These are phyloP conservation scores for Zoysia japonica DNA, from an alignment of 176 grass and related monocot genomes.

Conservation along the genomic window DNA sequence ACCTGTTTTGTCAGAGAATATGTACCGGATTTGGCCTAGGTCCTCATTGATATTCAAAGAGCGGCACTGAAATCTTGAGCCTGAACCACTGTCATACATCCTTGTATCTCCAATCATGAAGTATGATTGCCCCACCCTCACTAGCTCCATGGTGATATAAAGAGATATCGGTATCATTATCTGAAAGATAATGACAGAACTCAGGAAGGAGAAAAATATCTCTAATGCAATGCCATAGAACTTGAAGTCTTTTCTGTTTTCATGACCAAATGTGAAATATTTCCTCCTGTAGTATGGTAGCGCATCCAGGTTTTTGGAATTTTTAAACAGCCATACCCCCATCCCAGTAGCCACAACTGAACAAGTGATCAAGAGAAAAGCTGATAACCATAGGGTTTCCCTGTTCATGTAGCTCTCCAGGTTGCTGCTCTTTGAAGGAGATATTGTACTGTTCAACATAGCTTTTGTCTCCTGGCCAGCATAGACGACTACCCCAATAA, in stretches of 20 bases:
- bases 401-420: slow-evolving; percentile 99
- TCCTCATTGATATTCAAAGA: slow-evolving; percentile 99
- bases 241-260: slow-evolving; percentile 88
- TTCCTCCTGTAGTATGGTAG: slow-evolving; percentile 95
- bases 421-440: slow-evolving; percentile 96
- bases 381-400: slow-evolving; percentile 98
- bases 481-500: slow-evolving; percentile 91
- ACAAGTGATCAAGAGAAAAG: slow-evolving; percentile 94
- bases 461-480: slow-evolving; percentile 99
- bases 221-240: slow-evolving; percentile 91
- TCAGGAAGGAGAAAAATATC: slow-evolving; percentile 99
- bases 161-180: slow-evolving; percentile 99
- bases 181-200: slow-evolving; percentile 99
- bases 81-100: slow-evolving; percentile 90
- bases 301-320: slow-evolving; percentile 76
- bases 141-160: slow-evolving; percentile 99
- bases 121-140: slow-evolving; percentile 91
- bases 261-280: slow-evolving; percentile 70
- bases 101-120: slow-evolving; percentile 97
- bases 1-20: slow-evolving; percentile 99
- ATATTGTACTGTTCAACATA: slow-evolving; percentile 96
- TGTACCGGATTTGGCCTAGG: slow-evolving; percentile 90
- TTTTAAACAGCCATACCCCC: slow-evolving; percentile 88
- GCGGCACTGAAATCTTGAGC: slow-evolving; percentile 96
- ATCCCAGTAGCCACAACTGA: slow-evolving; percentile 95